phyloP scores from a whole-genome alignment of 495 filamentous ascomycete species.

The Aspergillus taichungensis region DNA sequence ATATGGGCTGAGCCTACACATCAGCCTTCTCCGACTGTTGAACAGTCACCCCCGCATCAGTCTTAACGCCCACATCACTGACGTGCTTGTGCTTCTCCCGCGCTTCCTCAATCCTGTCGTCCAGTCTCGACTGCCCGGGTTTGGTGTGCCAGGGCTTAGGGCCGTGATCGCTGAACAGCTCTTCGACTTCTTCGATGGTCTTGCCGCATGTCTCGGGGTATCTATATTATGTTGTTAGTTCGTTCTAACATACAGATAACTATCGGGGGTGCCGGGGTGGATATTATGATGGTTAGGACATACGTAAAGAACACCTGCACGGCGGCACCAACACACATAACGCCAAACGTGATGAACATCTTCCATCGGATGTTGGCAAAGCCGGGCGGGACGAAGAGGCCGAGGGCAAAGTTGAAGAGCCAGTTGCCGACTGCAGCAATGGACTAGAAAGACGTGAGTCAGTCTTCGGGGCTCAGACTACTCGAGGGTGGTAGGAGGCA shows the following conservation, averaged over 20 bases:
- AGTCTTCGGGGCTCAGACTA: background rate
- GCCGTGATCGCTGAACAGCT: conserved; percentile 44
- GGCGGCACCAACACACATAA: conserved; percentile 36
- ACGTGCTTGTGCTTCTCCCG: conserved; percentile 1
- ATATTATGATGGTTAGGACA: conserved; percentile 24
- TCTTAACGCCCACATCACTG: conserved; percentile 1
- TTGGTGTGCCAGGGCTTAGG: conserved; percentile 50
- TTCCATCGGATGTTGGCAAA: conserved; percentile 55
- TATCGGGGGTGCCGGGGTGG: conserved; percentile 12
- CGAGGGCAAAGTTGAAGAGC: conserved; percentile 56
- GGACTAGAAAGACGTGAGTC: conserved; percentile 3
- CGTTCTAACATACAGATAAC: conserved; percentile 42
- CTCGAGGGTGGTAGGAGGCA: too few species aligned
- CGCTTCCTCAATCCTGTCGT: conserved; percentile 3
- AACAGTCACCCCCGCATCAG: background rate
- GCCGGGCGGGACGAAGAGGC: conserved; percentile 51
- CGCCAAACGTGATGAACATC: conserved; percentile 56
- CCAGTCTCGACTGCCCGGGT: conserved; percentile 28
- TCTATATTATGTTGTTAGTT: conserved; percentile 53
- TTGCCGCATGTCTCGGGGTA: conserved; percentile 10
- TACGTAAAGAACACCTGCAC: conserved; percentile 6
- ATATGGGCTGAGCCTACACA: too few species aligned
- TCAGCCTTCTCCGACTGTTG: too few species aligned
- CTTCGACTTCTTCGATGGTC: conserved; percentile 46
- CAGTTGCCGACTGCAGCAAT: conserved; percentile 53